Evolutionary conservation across 2,329 filamentous ascomycete genomes (phyloP).

Genomic region (Colletotrichum coccodes): DNA sequence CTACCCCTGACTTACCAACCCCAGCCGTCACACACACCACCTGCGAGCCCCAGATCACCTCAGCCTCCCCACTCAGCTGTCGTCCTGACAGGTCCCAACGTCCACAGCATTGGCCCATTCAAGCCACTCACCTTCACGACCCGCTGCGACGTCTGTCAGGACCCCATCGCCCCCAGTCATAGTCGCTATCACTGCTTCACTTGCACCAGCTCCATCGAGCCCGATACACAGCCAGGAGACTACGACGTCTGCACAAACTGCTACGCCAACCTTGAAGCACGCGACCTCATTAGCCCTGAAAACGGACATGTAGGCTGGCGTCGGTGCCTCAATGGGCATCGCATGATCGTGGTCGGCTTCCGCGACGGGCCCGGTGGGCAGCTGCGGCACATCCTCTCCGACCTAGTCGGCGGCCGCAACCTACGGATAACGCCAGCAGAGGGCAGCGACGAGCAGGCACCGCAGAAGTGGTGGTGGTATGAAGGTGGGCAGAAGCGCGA

Average conservation of each 20-base stretch:
- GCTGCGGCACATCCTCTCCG: constrained; percentile 73
- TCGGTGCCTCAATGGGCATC: constrained; percentile 81
- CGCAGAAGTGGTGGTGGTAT: constrained; percentile 64
- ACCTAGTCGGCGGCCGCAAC: constrained; percentile 81
- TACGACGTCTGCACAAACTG: constrained; percentile 87
- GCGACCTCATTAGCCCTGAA: constrained; percentile 74
- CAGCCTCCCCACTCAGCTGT: constrained; percentile 57
- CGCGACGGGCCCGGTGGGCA: constrained; percentile 74
- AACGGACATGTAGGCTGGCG: constrained; percentile 87
- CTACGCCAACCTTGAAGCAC: constrained; percentile 74
- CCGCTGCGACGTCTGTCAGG: constrained; percentile 81
- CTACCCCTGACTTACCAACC: constrained; percentile 77
- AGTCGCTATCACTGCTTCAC: constrained; percentile 83
- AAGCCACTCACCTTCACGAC: constrained; percentile 78
- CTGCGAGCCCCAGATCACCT: constrained; percentile 53
- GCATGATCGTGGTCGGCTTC: constrained; percentile 86
- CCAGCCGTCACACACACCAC: constrained; percentile 45
- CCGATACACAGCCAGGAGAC: constrained; percentile 70
- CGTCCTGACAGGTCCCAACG: constrained; percentile 58
- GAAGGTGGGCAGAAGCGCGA: constrained; percentile 50
- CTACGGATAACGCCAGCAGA: constrained; percentile 68
- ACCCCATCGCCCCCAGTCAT: constrained; percentile 75
- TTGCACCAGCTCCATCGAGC: constrained; percentile 67
- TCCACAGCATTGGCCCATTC: constrained; percentile 63
- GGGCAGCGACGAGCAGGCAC: constrained; percentile 39